Conservation (phyloP, 2,329 filamentous ascomycete genomes). For the Fusarium begoniae region DNA sequence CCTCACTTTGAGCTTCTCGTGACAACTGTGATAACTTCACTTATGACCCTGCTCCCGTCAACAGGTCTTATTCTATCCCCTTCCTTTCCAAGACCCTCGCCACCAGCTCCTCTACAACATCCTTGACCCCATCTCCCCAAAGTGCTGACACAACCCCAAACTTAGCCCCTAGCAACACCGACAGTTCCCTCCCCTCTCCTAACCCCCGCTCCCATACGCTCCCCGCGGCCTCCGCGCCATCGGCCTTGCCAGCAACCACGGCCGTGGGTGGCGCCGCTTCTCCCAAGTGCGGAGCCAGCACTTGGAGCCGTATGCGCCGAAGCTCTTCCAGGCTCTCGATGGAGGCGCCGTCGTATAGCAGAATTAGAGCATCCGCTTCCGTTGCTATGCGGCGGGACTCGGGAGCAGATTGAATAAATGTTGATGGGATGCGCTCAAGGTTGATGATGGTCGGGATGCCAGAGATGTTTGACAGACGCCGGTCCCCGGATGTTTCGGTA, state of each 20-base stretch:
- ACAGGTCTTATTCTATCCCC: constrained; percentile 4
- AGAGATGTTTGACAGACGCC: constrained; percentile 18
- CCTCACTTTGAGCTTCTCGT: not conserved
- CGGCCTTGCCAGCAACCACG: constrained; percentile 28
- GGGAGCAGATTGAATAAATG: constrained; percentile 7
- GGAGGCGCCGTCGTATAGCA: constrained; percentile 27
- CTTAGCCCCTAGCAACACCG: constrained; percentile 14
- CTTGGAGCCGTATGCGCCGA: constrained; percentile 11
- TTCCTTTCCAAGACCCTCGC: constrained; percentile 18
- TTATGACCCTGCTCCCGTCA: constrained; percentile 1
- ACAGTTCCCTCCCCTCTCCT: constrained; percentile 21
- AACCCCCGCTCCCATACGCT: constrained; percentile 25
- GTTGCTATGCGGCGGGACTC: constrained; percentile 12
- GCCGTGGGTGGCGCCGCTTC: constrained; percentile 9
- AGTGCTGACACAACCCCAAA: constrained; percentile 31
- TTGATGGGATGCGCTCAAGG: constrained; percentile 27
- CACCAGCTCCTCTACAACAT: constrained; percentile 32
- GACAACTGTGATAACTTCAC: not conserved
- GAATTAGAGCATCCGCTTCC: constrained; percentile 27
- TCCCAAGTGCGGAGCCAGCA: constrained; percentile 11
- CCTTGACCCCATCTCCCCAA: constrained; percentile 33
- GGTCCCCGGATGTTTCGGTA: constrained; percentile 23
- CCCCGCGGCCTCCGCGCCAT: constrained; percentile 19
- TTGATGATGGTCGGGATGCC: constrained; percentile 20
- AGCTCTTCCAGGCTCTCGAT: constrained; percentile 20